Base-by-base conservation (phyloP, 2,329 filamentous ascomycete species). In the Pseudopyrenochaeta lycopersici region DNA sequence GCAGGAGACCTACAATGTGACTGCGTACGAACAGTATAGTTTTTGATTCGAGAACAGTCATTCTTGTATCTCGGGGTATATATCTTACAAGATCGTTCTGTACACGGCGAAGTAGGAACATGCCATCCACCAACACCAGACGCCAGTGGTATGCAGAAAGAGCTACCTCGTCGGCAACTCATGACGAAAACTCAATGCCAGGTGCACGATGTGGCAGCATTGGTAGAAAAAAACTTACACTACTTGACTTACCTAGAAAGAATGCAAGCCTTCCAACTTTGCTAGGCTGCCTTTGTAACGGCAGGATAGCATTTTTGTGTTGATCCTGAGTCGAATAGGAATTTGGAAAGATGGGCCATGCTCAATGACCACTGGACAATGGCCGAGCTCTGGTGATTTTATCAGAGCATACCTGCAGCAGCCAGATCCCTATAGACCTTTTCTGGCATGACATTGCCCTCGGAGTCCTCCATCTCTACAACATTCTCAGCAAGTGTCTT, bases 371-470 rank as follows among this genome's bases (percentile, higher is more conserved):
- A 17, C n/a, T 10, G 33, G 35, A 18, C 6, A 14, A 14, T 21
- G 18, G 15, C 10, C 12, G 35, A 18, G 7, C 4, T 3, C 17
- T 10, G 23, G 17, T 41, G 4, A n/a, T 9, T 27, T 12, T 18
- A 49, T 70, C 55, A 75, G 4, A 75, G 61, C 70, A 97, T 81
- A 30, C 94, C 94, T 74, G 96, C 92, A 79, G 96, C 96, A 77
- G 92, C 90, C 77, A 98, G 78, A 83, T 99, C 95, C 63, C 93
- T 88, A 76, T 97, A 99, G 49, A 99, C 94, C 83, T 97, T 96
- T 80, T 97, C 92, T 0, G 96, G 95, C 95, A 99, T 99, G 52
- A 99, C 95, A 70, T 99, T 98, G 41, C 95, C 95, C 73, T 96
- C 91, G 0, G 87, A 90, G 76, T 99, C 95, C 81, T 99, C 95